Percentiles rank a stretch among this genome's conserved stretches.
Conservation (phyloP, 2,329 filamentous ascomycete genomes). For the Peltaster fructicola region DNA sequence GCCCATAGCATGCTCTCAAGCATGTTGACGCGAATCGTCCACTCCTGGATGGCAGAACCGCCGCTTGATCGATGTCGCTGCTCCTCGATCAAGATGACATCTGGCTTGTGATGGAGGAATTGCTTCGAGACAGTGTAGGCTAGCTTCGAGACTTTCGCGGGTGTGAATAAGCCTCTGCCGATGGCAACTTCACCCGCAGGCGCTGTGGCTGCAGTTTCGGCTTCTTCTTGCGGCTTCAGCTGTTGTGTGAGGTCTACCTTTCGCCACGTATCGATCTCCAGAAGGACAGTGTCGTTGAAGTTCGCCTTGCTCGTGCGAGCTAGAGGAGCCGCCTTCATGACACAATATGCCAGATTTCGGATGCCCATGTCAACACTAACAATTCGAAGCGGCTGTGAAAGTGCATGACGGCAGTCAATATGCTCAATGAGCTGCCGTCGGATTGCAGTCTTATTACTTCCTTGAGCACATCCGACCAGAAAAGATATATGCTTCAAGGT, state of each 20-base stretch:
- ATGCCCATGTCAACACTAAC: slow-evolving; percentile 76
- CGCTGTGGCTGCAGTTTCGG: slow-evolving; percentile 2
- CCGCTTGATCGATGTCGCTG: slow-evolving; percentile 49
- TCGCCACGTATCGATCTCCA: too few species aligned
- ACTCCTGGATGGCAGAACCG: slow-evolving; percentile 51
- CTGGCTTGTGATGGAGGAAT: slow-evolving; percentile 39
- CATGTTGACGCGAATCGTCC: slow-evolving; percentile 68
- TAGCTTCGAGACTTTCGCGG: slow-evolving; percentile 33
- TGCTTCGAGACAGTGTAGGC: slow-evolving; percentile 38
- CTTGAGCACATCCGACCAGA: slow-evolving; percentile 39
- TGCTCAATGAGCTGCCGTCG: slow-evolving; percentile 1
- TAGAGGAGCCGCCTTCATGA: slow-evolving; percentile 26
- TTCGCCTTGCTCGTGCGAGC: too few species aligned
- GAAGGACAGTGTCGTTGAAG: too few species aligned
- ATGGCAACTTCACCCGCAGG: slow-evolving; percentile 1
- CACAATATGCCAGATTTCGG: slow-evolving; percentile 59
- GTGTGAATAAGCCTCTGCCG: slow-evolving; percentile 19
- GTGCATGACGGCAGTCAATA: neutral
- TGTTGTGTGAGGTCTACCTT: too few species aligned
- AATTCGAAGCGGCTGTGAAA: slow-evolving; percentile 28
- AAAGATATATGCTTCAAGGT: slow-evolving; percentile 42
- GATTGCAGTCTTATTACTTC: slow-evolving; percentile 39
- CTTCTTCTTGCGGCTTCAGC: too few species aligned
- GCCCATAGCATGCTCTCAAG: slow-evolving; percentile 70
- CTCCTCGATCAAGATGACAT: slow-evolving; percentile 52